These are phyloP conservation scores for Podospora pseudoanserina DNA, from an alignment of 495 filamentous ascomycete genomes.

Conservation along the genomic window DNA sequence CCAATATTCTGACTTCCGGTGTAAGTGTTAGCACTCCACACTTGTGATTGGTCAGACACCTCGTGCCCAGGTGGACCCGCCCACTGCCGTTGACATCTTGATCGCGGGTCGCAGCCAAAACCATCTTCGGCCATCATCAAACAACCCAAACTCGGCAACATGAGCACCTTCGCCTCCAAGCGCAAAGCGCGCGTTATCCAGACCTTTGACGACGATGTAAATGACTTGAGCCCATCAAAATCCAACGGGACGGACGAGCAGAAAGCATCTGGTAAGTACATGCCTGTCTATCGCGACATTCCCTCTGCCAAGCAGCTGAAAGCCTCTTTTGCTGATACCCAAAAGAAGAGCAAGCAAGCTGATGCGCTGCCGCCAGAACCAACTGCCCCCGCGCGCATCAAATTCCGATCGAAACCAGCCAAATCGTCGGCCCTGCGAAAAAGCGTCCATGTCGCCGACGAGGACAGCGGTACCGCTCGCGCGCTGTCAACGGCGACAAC, in stretches of 20 bases:
- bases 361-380: slow-evolving; percentile 34
- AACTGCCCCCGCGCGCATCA: slow-evolving; percentile 36
- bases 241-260: slow-evolving; percentile 32
- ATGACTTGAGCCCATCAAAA: slow-evolving; percentile 19
- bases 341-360: slow-evolving; percentile 35
- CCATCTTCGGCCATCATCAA: background rate
- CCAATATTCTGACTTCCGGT: background rate
- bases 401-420: slow-evolving; percentile 44
- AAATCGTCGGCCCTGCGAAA: slow-evolving; percentile 51
- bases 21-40: background rate
- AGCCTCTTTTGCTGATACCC: slow-evolving; percentile 30
- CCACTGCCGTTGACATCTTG: background rate
- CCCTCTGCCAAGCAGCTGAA: slow-evolving; percentile 2
- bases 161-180: slow-evolving; percentile 62
- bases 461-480: slow-evolving; percentile 22
- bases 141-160: slow-evolving; percentile 28
- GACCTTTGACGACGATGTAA: slow-evolving; percentile 61
- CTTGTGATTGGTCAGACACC: background rate
- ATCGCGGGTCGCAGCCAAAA: background rate
- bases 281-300: background rate
- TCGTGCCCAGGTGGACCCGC: too few species aligned
- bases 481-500: slow-evolving; percentile 25
- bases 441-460: slow-evolving; percentile 45
- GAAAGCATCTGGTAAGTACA: slow-evolving; percentile 35
- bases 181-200: slow-evolving; percentile 73